Evolutionary conservation across 768 basidiomycete species (phyloP), one percentile per base, ranked within the genome.

Genomic region (Terana coerulea): DNA sequence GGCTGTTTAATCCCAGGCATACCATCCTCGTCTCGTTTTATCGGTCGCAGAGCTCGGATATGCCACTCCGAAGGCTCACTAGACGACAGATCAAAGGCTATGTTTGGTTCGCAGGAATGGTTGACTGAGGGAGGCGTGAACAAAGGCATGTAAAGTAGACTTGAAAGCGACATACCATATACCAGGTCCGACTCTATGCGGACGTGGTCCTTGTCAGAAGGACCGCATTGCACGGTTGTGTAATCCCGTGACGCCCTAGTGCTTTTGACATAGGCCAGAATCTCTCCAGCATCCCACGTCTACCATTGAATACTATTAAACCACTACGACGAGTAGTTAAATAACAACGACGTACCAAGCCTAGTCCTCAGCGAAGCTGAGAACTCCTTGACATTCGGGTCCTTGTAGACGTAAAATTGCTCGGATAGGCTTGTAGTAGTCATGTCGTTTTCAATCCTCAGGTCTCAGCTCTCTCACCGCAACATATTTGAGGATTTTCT

Each of bases 71-170:
- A 56, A 14, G 57, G 67, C 46, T 76, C 67, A 28, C 58, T 33
- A 0, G 73, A 71, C 25, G 75, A 71, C 5, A 85, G 61, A 59
- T 83, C 76, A 59, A 84, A 76, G 1, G 70, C 76, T 43, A 75
- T 69, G 49, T 79, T 83, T 3, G 83, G 83, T 15, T 77, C 74
- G 66, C 84, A 86, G 11, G 80, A 83, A 61, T 83, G 81, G 61
- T 84, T 83, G 53, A 79, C 79, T 80, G 44, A 22, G n/a, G 10
- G 3, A 34, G 15, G 5, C 31, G 12, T 26, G 21, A 21, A 28
- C 34, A 35, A 44, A 26, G 11, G 48, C 19, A 37, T 43, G 22
- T 36, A 54, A n/a, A 31, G n/a, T 39, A 30, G 11, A 12, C 19
- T 9, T 17, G 8, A 26, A 17, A 46, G 53, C 19, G 34, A 66